Evolutionary conservation across 441 rosid genomes (phyloP), one percentile per base, ranked within the genome.

Genomic region (Aleurites moluccanus): DNA sequence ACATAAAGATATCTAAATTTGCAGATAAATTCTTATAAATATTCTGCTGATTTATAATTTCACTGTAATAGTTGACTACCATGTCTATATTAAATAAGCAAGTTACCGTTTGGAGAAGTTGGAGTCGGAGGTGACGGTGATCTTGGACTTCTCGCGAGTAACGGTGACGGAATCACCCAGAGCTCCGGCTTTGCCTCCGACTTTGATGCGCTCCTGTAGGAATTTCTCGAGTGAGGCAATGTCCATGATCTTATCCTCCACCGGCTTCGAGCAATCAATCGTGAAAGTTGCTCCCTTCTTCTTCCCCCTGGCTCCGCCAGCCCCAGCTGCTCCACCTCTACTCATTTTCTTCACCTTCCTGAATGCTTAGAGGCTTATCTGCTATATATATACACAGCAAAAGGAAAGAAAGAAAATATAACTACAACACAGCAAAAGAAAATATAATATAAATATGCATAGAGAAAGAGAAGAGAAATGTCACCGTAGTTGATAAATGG

Each of bases 191-290:
- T 93, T 91, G 73, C 97, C 97, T 20, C 93, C 92, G 71, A 91
- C 97, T 81, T 91, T 93, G 84, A 93, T 93, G 63, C 92, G 80
- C 78, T 91, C 97, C 85, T 94, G 98, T 57, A 94, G 96, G 80
- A 90, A 93, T 84, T 92, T 93, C 69, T 93, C 98, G 13, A 93
- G 83, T 13, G 98, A 89, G 44, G 97, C 93, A 25, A 93, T 85
- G 82, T 93, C 98, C 96, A 93, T 89, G 70, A 93, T 91, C 83
- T 86, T 91, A 60, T 93, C 97, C 75, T 91, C 97, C 35, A 90
- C 98, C 25, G 98, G 98, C 88, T 91, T 93, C 23, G 87, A 74
- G 80, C 96, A 93, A 77, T 93, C 98, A 68, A 93, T 85, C 60
- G 83, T 85, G 78, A 89, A 91, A n/a, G 84, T 60, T 3, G 82